Conservation (phyloP, 257 asterid genomes). For the Voacanga thouarsii region DNA sequence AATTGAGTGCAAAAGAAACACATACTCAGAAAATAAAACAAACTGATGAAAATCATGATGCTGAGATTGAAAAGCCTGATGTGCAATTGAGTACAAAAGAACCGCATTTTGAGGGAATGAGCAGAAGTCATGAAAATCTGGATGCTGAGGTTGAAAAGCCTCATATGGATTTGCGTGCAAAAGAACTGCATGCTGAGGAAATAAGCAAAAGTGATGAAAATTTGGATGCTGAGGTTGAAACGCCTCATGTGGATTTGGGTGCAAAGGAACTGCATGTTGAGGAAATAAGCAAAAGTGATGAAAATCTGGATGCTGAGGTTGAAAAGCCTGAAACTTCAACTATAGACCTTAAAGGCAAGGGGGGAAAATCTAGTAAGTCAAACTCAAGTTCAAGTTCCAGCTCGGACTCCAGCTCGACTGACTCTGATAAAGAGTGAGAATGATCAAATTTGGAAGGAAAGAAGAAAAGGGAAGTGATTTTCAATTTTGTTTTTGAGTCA, state of each 20-base stretch:
- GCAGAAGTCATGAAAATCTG: not conserved
- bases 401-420: slow-evolving; percentile 62
- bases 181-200: not conserved
- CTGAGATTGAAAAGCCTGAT: not conserved
- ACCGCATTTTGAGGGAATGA: not conserved
- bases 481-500: slow-evolving; percentile 1
- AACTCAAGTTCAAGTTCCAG: slow-evolving; percentile 57
- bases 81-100: not conserved
- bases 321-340: slow-evolving; percentile 26
- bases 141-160: not conserved
- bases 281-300: not conserved
- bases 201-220: not conserved
- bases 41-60: not conserved
- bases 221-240: slow-evolving; percentile 14
- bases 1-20: not conserved
- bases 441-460: slow-evolving; percentile 3
- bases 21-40: not conserved
- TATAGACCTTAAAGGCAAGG: slow-evolving; percentile 29
- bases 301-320: slow-evolving; percentile 9
- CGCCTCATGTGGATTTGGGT: not conserved
- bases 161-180: slow-evolving; percentile 1
- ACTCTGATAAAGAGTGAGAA: slow-evolving; percentile 47
- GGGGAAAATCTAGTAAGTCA: slow-evolving; percentile 33
- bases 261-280: not conserved
- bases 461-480: slow-evolving; percentile 1